These are phyloP conservation scores for Aspergillus ustus DNA, from an alignment of 2,329 filamentous ascomycete species.

Conservation along the genomic window DNA sequence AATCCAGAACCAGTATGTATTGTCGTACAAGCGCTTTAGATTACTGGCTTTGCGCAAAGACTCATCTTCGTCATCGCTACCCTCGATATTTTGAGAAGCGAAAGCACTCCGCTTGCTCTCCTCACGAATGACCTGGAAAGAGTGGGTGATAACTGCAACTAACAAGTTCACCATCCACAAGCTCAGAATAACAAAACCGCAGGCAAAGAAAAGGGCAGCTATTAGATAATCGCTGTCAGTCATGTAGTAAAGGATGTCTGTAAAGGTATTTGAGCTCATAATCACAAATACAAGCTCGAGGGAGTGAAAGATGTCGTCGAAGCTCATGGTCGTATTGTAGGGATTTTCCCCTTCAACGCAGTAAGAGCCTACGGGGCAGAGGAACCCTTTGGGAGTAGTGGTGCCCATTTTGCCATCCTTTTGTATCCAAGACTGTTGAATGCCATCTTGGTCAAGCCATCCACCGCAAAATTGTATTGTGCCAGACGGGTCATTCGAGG, in stretches of 20 bases:
- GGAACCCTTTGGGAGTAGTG: constrained; percentile 72
- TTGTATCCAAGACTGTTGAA: constrained; percentile 70
- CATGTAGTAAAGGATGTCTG: constrained; percentile 91
- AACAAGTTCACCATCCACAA: constrained; percentile 94
- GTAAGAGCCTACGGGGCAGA: constrained; percentile 81
- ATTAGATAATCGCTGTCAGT: constrained; percentile 89
- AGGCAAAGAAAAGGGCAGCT: constrained; percentile 75
- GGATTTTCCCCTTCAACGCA: constrained; percentile 82
- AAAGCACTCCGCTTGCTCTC: constrained; percentile 95
- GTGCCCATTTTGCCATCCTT: constrained; percentile 56
- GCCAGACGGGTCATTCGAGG: constrained; percentile 58
- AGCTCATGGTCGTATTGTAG: constrained; percentile 83
- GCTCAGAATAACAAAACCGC: constrained; percentile 84
- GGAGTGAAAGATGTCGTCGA: constrained; percentile 92
- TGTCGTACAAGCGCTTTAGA: constrained; percentile 75
- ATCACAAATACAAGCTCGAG: constrained; percentile 95
- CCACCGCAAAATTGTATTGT: constrained; percentile 84
- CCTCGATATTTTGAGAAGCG: constrained; percentile 69
- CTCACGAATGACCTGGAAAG: constrained; percentile 96
- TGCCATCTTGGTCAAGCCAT: constrained; percentile 65
- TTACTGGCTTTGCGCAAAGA: constrained; percentile 40
- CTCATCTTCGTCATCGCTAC: constrained; percentile 46
- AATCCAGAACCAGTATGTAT: constrained; percentile 78
- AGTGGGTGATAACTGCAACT: constrained; percentile 97
- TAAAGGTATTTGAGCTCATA: constrained; percentile 98